Evolutionary conservation across 2,329 filamentous ascomycete species (phyloP), one percentile per base, ranked within the genome.

Genomic region (Alternaria tenuissima): DNA sequence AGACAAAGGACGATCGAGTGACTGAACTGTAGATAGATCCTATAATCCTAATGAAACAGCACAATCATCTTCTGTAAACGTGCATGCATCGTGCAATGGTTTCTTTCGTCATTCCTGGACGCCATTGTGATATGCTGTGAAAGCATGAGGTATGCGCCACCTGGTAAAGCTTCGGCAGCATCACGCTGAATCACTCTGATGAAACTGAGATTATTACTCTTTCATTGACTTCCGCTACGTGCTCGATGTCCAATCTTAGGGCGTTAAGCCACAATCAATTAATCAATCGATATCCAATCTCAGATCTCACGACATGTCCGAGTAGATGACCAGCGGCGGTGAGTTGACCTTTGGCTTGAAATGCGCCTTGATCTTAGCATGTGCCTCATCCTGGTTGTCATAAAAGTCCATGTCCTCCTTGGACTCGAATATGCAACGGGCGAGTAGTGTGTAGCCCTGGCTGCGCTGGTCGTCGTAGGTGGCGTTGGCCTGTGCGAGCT

Each of bases 381-480:
- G 87, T 32, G 86, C 86, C 66, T 81, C 81, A 49, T 49, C 46
- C 30, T 49, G 20, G 30, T 49, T 49, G 32, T 49, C 46, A 20
- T 49, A 49, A 9, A n/a, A 49, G 46, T 49, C 46, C 46, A 49
- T 49, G 65, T 86, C 87, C 49, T 84, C 81, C 9, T 81, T 80
- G 74, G 79, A 88, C 46, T 84, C 83, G 72, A 92, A 92, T 47
- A 86, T 85, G 41, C 85, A 88, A 74, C 88, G 85, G 49, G 85
- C 86, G 16, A 87, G 83, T 54, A 92, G 70, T 7, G 88, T 91
- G 80, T 84, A 91, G 43, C 89, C 90, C 75, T 89, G 85, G 66
- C 82, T 84, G 30, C 89, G 86, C 18, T 84, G 80, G 68, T 91
- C 88, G 8, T 84, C 81, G 63, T 86, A 79, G 8, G 85, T 82